Percentiles rank a stretch among this genome's conserved stretches.
Evolutionary conservation across 208 protist species (phyloP).

Genomic region (Crithidia acanthocephali): DNA sequence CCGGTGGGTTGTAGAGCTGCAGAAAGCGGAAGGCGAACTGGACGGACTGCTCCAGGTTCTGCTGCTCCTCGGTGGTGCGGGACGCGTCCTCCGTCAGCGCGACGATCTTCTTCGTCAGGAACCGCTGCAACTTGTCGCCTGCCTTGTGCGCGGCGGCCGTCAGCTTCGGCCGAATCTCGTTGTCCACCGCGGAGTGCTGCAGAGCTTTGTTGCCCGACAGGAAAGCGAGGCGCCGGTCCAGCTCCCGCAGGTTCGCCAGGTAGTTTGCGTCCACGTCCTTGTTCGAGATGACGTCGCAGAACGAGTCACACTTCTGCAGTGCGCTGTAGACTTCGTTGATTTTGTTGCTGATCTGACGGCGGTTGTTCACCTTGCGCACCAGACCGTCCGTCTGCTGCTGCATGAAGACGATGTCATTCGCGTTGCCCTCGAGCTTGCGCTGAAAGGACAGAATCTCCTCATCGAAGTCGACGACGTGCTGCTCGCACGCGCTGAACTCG

Average conservation of each 20-base stretch:
- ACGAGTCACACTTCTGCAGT: constrained; percentile 84
- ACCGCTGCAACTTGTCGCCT: constrained; percentile 81
- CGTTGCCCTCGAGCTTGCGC: constrained; percentile 68
- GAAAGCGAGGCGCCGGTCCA: constrained; percentile 74
- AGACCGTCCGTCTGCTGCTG: constrained; percentile 76
- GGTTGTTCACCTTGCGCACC: constrained; percentile 73
- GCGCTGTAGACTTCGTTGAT: constrained; percentile 85
- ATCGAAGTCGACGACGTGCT: constrained; percentile 83
- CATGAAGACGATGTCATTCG: constrained; percentile 85
- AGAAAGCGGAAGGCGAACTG: constrained; percentile 83
- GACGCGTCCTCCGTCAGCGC: constrained; percentile 45
- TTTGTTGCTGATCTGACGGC: constrained; percentile 70
- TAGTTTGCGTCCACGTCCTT: constrained; percentile 76
- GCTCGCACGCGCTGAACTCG: constrained; percentile 70
- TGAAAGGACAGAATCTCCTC: constrained; percentile 85
- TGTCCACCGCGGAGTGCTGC: constrained; percentile 76
- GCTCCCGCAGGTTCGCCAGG: constrained; percentile 68
- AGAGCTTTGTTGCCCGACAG: constrained; percentile 76
- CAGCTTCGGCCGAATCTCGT: constrained; percentile 81
- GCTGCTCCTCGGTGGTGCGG: constrained; percentile 53
- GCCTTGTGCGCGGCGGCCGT: constrained; percentile 66
- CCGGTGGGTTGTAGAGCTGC: constrained; percentile 71
- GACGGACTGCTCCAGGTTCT: constrained; percentile 55
- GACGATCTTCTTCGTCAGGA: constrained; percentile 59
- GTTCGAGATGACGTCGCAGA: constrained; percentile 75